These are phyloP conservation scores for Saccharomycopsis oosterbeekiorum DNA, from an alignment of 805 yeast species.

Conservation along the genomic window DNA sequence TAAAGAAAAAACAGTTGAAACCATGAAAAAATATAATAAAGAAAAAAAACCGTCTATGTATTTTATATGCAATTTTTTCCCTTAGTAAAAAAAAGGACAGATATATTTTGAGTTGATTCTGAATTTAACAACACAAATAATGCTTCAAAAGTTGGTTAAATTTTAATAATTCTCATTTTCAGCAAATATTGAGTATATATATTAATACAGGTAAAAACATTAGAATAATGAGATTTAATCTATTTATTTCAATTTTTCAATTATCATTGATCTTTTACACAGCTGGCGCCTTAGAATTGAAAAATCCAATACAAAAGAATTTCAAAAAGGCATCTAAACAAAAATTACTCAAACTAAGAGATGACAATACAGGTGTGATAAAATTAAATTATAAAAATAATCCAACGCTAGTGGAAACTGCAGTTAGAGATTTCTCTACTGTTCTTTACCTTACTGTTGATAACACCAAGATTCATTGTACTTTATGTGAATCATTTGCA, in stretches of 20 bases:
- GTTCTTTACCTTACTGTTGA: constrained; percentile 14
- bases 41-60: neutral
- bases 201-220: neutral
- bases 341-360: neutral
- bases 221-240: neutral
- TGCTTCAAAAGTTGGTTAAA: no score
- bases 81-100: neutral
- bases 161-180: no score
- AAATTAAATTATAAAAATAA: constrained; percentile 6
- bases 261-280: neutral
- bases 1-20: neutral
- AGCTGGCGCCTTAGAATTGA: neutral
- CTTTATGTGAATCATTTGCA: constrained; percentile 9
- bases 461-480: constrained; percentile 5
- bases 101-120: neutral
- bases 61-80: neutral
- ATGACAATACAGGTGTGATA: constrained; percentile 1
- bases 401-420: neutral
- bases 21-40: neutral
- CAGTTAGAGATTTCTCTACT: constrained; percentile 6
- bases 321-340: neutral
- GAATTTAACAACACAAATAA: no score
- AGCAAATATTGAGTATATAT: neutral
- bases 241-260: neutral
- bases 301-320: neutral